Evolutionary conservation across 306 rosid species (phyloP), one percentile per base, ranked within the genome.

Genomic region (Dalbergia cultrata): DNA sequence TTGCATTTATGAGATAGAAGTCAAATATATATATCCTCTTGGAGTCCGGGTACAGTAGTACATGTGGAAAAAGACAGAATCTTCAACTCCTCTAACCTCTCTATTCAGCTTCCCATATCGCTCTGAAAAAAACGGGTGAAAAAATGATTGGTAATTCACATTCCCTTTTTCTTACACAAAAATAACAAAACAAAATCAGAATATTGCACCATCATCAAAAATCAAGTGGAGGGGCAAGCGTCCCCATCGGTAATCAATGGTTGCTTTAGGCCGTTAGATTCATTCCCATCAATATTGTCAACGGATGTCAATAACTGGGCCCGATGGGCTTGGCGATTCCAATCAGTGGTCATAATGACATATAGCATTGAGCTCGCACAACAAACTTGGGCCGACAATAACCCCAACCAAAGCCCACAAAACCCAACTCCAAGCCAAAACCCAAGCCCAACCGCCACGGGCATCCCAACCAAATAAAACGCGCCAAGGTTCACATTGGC

Each of bases 361-460:
- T 88, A 90, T 82, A 95, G 58, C 99, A 95, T 91, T 0, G 93
- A 80, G 54, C 96, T 97, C 5, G 98, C 99, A 8, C 99, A 95
- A 74, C 91, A 90, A 9, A 90, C 88, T 69, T 95, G 99, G 89
- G 99, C 99, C 68, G 94, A 72, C 9, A 95, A 8, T 13, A 95
- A 72, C 21, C 99, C 99, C 75, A 93, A 6, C 99, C 99, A 95
- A 0, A 95, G 90, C 80, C 99, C 99, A 80, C 90, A 81, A 69
- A 95, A 95, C 60, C 98, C 98, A 13, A 93, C 72, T 0, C 84
- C 81, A 0, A 86, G 6, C 69, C 85, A 80, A 64, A 95, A 86
- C 18, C 88, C 90, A n/a, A 95, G 97, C 84, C 91, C 97, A 74
- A 95, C 80, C 0, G 99, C 99, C 50, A 95, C 95, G 0, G 99